These are phyloP conservation scores for Apiotrichum gamsii DNA, from an alignment of 1,284 basidiomycete genomes.

Conservation along the genomic window DNA sequence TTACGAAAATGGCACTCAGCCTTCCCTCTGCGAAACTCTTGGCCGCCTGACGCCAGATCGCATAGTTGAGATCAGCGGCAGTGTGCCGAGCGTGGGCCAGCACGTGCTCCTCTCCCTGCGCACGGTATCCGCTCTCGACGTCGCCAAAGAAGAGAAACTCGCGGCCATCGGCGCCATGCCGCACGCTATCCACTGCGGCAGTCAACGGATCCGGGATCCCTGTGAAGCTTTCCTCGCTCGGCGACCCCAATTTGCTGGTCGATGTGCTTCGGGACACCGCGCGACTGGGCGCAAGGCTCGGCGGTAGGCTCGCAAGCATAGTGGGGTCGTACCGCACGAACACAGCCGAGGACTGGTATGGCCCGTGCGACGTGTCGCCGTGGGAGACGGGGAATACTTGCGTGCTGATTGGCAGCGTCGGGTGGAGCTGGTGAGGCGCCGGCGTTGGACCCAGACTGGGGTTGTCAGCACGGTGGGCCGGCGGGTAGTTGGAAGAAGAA, in stretches of 20 bases:
- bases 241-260: background rate
- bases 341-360: slow-evolving; percentile 42
- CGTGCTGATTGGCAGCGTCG: slow-evolving; percentile 32
- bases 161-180: background rate
- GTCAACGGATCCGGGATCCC: background rate
- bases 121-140: slow-evolving; percentile 30
- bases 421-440: slow-evolving; percentile 20
- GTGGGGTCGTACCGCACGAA: slow-evolving; percentile 39
- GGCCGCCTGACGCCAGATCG: slow-evolving; percentile 42
- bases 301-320: slow-evolving; percentile 1
- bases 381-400: slow-evolving; percentile 39
- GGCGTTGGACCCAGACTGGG: too few species aligned
- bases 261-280: slow-evolving; percentile 2
- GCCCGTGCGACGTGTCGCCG: slow-evolving; percentile 38
- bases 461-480: too few species aligned
- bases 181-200: background rate
- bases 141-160: slow-evolving; percentile 48
- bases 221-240: too few species aligned
- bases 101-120: slow-evolving; percentile 17
- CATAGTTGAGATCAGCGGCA: slow-evolving; percentile 22
- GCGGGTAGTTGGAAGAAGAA: too few species aligned
- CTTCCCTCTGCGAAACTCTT: slow-evolving; percentile 26
- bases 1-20: slow-evolving; percentile 42
- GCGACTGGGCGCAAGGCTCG: too few species aligned
- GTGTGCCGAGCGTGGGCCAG: slow-evolving; percentile 12